These are phyloP conservation scores for Paspalum notatum DNA, from an alignment of 176 grass and related monocot species.

Conservation along the genomic window DNA sequence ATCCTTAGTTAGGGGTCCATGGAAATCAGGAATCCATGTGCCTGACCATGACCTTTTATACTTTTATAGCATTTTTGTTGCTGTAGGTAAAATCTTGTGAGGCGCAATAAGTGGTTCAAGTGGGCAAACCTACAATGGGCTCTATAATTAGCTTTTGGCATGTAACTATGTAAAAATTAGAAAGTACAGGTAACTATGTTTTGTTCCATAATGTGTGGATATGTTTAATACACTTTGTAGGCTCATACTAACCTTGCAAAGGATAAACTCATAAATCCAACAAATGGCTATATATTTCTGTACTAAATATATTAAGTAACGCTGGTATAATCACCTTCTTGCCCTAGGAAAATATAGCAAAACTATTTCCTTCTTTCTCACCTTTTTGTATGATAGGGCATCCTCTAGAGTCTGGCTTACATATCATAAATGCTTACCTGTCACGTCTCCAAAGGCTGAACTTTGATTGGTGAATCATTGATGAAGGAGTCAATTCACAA, in stretches of 20 bases:
- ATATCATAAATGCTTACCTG: background rate
- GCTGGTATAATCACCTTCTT: background rate
- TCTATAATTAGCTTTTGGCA: background rate
- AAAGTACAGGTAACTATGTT: background rate
- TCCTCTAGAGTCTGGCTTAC: slow-evolving; percentile 16
- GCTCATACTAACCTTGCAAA: background rate
- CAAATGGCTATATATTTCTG: background rate
- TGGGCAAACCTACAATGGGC: background rate
- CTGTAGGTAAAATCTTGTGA: background rate
- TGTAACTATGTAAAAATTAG: background rate
- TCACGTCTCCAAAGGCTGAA: background rate
- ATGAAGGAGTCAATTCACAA: background rate
- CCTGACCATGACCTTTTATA: background rate
- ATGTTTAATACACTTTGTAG: background rate
- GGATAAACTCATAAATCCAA: background rate
- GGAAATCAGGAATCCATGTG: background rate
- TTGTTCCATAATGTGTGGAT: background rate
- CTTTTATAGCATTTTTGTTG: background rate
- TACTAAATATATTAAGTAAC: background rate
- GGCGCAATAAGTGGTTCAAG: background rate
- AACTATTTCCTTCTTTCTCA: background rate
- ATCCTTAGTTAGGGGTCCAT: background rate
- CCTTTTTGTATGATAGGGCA: background rate
- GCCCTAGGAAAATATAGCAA: background rate
- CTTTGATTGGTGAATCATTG: background rate